These are phyloP conservation scores for Marsdenia floribunda DNA, from an alignment of 257 asterid species.

Conservation along the genomic window DNA sequence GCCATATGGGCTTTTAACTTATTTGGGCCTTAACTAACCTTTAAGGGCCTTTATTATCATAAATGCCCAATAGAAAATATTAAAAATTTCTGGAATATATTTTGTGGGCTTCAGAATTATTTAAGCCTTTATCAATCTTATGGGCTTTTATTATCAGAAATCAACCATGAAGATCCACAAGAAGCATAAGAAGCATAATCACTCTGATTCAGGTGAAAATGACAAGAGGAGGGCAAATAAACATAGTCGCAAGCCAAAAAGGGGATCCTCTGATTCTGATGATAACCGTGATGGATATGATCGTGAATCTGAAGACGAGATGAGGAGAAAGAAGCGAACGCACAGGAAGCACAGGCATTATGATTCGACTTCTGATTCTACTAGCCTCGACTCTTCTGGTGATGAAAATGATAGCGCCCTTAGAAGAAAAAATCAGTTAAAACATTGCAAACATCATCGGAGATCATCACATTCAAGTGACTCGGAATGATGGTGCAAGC, in stretches of 20 bases:
- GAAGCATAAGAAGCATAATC: constrained; percentile 52
- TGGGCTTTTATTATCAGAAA: too few species aligned
- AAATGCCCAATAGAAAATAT: too few species aligned
- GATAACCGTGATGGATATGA: constrained; percentile 42
- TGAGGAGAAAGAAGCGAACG: constrained; percentile 43
- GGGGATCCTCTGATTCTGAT: constrained; percentile 36
- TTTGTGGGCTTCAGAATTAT: too few species aligned
- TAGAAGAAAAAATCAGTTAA: constrained; percentile 24
- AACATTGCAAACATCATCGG: constrained; percentile 33
- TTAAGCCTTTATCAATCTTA: too few species aligned
- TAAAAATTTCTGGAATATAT: too few species aligned
- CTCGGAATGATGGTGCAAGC: constrained; percentile 27
- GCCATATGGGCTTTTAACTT: too few species aligned
- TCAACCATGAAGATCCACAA: constrained; percentile 45
- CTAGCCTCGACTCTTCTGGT: constrained; percentile 37
- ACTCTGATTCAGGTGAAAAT: constrained; percentile 46
- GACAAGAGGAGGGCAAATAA: constrained; percentile 55
- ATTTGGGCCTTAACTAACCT: too few species aligned
- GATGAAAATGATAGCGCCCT: constrained; percentile 23
- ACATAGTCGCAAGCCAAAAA: constrained; percentile 51
- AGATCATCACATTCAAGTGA: constrained; percentile 28
- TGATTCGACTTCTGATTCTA: constrained; percentile 32
- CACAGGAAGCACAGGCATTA: constrained; percentile 43
- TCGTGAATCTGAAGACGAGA: constrained; percentile 41
- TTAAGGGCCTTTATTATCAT: too few species aligned